Base-by-base conservation (phyloP, 169 alveolate genomes). In the Perkinsus olseni region DNA sequence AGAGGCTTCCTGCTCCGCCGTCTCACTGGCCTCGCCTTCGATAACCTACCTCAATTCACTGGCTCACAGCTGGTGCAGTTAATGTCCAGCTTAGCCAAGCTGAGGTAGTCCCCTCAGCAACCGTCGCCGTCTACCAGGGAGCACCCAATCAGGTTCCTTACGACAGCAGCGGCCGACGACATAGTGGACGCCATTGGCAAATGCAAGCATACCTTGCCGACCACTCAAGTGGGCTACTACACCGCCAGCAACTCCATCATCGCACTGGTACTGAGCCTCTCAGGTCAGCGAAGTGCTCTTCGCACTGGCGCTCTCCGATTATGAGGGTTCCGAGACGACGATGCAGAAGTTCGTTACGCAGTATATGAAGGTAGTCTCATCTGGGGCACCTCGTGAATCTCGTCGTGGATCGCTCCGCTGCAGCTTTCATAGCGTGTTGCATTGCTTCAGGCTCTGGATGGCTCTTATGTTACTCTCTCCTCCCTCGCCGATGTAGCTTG, bases 1-100 rank as follows among this genome's bases (percentile, higher is more conserved):
- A 93, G 96, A 40, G 96, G 96, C 20, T 93, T 95, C 62, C 92
- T 95, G 91, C 95, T 95, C 91, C 93, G 96, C 39, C 96, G 95
- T 38, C 92, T 95, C 74, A 91, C 95, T 45, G 38, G 92, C 34
- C 39, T 95, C 40, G 96, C 95, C n/a, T 94, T 95, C 92, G 96
- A 95, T 74, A 95, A 95, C 91, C 50, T 95, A 93, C 94, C 74
- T 45, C 82, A 74, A 37, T 95, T 95, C 91, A 38, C 90, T 34
- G 94, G 95, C 34, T 92, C 91, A 34, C 96, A 94, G 93, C 93
- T 94, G 91, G 96, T 94, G 24, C 38, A 45, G 39, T 20, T 93
- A 38, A 4, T 91, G 74, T 38, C 74, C 90, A 38, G 93, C 34
- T 74, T 94, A n/a, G 74, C 94, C 38, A 74, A 92, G 39, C 74